Conservation (phyloP, 495 filamentous ascomycete species). For the Monascus purpureus region DNA sequence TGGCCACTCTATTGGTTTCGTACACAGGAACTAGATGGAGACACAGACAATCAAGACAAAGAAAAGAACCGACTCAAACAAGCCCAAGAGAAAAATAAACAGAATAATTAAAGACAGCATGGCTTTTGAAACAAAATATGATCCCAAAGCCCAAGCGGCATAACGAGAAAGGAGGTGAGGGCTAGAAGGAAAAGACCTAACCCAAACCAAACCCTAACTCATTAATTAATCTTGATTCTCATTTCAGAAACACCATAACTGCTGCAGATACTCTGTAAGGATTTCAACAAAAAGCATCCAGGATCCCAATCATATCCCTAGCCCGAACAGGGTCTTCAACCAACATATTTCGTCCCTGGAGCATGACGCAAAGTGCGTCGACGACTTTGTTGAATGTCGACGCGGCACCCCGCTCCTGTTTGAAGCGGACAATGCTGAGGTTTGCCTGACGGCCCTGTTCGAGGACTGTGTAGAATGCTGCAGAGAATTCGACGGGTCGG, state of each 20-base stretch:
- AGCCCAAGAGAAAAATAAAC: no score
- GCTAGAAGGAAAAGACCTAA: no score
- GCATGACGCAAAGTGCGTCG: conserved; percentile 50
- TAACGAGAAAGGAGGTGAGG: no score
- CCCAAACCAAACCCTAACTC: no score
- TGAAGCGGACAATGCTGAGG: conserved; percentile 69
- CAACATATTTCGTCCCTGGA: conserved; percentile 44
- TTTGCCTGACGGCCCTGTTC: conserved; percentile 57
- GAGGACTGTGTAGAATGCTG: conserved; percentile 72
- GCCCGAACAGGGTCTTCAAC: conserved; percentile 48
- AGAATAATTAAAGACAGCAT: no score
- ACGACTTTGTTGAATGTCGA: conserved; percentile 72
- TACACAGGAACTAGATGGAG: background rate
- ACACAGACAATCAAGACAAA: background rate
- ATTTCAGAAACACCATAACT: no score
- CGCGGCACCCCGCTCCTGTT: conserved; percentile 75
- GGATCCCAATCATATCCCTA: conserved; percentile 44
- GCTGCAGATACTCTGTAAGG: no score
- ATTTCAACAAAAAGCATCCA: no score
- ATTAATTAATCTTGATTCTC: no score
- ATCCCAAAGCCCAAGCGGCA: no score
- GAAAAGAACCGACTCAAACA: conserved; percentile 4
- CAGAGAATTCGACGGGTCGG: conserved; percentile 65
- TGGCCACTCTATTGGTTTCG: no score
- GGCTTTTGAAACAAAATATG: no score